Base-by-base conservation (phyloP, 2,329 filamentous ascomycete species). In the Aquanectria penicillioides region DNA sequence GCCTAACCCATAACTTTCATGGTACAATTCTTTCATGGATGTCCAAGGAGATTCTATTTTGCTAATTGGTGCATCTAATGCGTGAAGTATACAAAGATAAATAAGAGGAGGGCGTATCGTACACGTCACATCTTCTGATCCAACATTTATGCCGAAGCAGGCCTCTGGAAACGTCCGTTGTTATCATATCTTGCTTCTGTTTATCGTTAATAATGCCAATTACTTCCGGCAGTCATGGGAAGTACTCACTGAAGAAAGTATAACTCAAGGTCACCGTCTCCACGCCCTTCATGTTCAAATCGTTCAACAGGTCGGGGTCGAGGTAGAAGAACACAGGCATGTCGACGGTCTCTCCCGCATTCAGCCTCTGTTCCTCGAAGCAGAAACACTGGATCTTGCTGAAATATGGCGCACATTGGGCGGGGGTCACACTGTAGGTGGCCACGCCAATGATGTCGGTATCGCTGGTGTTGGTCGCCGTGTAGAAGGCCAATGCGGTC, bases 271-370 rank as follows among this genome's bases (percentile, higher is more conserved):
- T 99, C 53, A 99, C 93, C 2, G 94, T 97, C 79, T 97, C 93
- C 62, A 99, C 92, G 0, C 91, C 91, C 77, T 86, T 92, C 94
- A 97, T 98, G 64, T 91, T 94, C 48, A 94, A 81, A 76, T 99
- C 95, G 68, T 91, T 94, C 58, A 94, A 83, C 79, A 99, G 89
- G 73, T 98, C 95, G 1, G 95, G 95, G 73, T 99, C 95, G 65
- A 99, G 91, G 77, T 98, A 99, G 79, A 99, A 99, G 78, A 99
- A 99, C 1, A 99, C 96, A 0, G 95, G 96, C 96, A 99, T 99
- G 76, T 99, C 95, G 51, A 99, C 95, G 38, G 93, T 95, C 83
- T 99, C 96, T 38, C 94, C 94, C 6, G 94, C 94, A 73, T 95
- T 94, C 65, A 99, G 78, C 61, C 96, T 85, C 83, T 99, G 95